phyloP scores from a whole-genome alignment of 208 protist species.

The Plasmodiophora brassicae region DNA sequence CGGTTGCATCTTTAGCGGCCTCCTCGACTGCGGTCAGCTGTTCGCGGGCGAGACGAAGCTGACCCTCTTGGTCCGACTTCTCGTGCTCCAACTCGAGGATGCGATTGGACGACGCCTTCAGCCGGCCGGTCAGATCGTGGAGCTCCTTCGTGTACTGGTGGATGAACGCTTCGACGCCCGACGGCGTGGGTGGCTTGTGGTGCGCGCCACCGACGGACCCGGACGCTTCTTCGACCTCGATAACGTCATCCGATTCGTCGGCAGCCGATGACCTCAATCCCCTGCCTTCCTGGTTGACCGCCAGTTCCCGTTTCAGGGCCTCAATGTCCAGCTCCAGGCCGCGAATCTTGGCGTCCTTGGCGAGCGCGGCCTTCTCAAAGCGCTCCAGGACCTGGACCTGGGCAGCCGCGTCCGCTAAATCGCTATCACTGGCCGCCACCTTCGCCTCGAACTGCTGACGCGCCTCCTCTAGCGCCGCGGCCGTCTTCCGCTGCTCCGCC shows the following conservation, averaged over 20 bases:
- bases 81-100: not conserved
- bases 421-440: not conserved
- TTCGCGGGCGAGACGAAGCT: not conserved
- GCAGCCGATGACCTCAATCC: not conserved
- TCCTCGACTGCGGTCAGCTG: not conserved
- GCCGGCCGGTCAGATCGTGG: not conserved
- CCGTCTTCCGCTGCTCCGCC: not conserved
- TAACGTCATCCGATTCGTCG: not conserved
- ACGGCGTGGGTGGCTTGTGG: no score
- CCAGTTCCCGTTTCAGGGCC: not conserved
- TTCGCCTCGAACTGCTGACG: not conserved
- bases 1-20: not conserved
- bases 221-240: not conserved
- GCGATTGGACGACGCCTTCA: not conserved
- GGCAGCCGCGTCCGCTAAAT: not conserved
- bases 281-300: not conserved
- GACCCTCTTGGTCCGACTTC: not conserved
- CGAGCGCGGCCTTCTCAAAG: not conserved
- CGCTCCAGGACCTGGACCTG: not conserved
- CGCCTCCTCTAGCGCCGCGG: not conserved
- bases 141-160: not conserved
- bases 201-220: not conserved
- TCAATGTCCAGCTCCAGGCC: not conserved
- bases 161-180: not conserved
- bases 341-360: not conserved